Evolutionary conservation across 495 filamentous ascomycete genomes (phyloP).

Genomic region (Massariosphaeria phaeospora): DNA sequence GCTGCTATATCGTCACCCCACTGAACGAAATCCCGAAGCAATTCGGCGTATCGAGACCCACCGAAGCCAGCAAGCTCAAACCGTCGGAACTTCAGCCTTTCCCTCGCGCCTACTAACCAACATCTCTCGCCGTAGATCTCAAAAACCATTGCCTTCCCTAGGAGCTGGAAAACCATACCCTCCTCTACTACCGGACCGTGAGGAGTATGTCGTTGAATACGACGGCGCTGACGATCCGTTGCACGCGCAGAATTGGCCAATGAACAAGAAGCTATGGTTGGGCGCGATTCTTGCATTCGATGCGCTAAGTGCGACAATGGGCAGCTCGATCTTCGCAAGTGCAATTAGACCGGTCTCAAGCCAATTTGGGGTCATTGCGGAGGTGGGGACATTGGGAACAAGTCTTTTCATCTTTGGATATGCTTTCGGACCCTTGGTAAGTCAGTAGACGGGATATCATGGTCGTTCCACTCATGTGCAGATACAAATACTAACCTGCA

Average conservation of each 20-base stretch:
- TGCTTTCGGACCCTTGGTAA: constrained; percentile 36
- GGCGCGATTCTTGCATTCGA: constrained; percentile 37
- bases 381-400: constrained; percentile 33
- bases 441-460: no score
- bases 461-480: background rate
- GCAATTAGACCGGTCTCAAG: constrained; percentile 1
- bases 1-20: constrained; percentile 10
- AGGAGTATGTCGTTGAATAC: constrained; percentile 52
- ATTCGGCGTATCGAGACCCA: constrained; percentile 23
- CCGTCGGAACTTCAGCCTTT: constrained; percentile 2
- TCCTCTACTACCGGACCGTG: constrained; percentile 39
- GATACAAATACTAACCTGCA: constrained; percentile 4
- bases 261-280: constrained; percentile 41
- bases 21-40: constrained; percentile 20
- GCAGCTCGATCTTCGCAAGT: constrained; percentile 30
- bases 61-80: constrained; percentile 8
- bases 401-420: constrained; percentile 39
- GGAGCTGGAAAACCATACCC: constrained; percentile 43
- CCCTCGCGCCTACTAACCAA: background rate
- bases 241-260: constrained; percentile 53
- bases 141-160: constrained; percentile 42
- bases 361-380: constrained; percentile 8
- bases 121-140: constrained; percentile 30
- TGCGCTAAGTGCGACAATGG: constrained; percentile 36
- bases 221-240: constrained; percentile 48